A percentile compares a stretch with the other conserved stretches of the same genome.
phyloP scores from a whole-genome alignment of 495 filamentous ascomycete genomes.

The Lineolata rhizophorae region DNA sequence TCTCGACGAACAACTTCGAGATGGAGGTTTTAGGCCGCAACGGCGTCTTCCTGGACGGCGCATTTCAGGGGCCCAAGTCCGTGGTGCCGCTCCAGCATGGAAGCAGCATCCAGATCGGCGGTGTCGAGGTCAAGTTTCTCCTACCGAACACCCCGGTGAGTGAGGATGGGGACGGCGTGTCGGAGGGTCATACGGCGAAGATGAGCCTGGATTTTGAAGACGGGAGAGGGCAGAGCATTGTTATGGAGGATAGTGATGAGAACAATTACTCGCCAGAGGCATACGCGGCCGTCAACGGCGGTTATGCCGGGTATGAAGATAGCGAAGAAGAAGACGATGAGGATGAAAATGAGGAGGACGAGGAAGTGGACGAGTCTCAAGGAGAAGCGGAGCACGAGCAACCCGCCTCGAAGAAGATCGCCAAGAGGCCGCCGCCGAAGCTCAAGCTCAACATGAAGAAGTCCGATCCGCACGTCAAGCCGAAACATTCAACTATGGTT shows the following conservation, averaged over 20 bases:
- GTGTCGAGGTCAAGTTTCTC: conserved; percentile 48
- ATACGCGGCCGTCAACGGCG: conserved; percentile 3
- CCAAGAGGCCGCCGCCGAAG: not conserved
- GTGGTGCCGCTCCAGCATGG: conserved; percentile 46
- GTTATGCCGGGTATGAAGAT: conserved; percentile 15
- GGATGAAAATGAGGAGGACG: conserved; percentile 6
- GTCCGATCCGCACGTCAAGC: not conserved
- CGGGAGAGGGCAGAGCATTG: conserved; percentile 20
- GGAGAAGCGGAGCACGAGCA: not conserved
- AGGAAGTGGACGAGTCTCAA: not conserved
- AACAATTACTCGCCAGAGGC: conserved; percentile 10
- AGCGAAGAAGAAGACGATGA: conserved; percentile 14
- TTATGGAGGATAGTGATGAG: conserved; percentile 23
- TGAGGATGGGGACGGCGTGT: conserved; percentile 32
- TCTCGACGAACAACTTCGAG: conserved; percentile 49
- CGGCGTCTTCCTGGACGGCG: conserved; percentile 63
- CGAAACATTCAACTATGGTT: not conserved
- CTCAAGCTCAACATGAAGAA: conserved; percentile 1
- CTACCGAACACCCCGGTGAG: conserved; percentile 51
- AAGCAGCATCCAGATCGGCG: conserved; percentile 56
- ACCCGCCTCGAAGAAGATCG: not conserved
- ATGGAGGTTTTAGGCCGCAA: conserved; percentile 67
- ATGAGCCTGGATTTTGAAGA: conserved; percentile 50
- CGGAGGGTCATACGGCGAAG: too few species aligned
- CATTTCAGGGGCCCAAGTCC: conserved; percentile 37